These are phyloP conservation scores for Echites panduratus DNA, from an alignment of 257 asterid species.

Conservation along the genomic window DNA sequence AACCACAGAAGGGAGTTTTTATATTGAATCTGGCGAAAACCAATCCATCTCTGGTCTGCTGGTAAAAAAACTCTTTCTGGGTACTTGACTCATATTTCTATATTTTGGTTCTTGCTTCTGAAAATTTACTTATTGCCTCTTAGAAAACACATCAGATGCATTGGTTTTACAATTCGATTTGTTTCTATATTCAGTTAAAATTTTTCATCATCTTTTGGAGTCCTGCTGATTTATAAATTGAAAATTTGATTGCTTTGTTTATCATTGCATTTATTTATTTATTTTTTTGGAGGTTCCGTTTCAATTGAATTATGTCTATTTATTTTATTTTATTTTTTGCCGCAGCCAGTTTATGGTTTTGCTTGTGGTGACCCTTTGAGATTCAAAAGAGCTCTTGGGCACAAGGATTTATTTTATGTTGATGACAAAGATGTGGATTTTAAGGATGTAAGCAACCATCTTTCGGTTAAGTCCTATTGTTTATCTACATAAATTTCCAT, in stretches of 20 bases:
- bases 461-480: not conserved
- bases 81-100: not conserved
- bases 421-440: constrained; percentile 94
- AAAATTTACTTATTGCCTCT: not conserved
- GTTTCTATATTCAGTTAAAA: not conserved
- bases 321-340: not conserved
- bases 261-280: not conserved
- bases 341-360: constrained; percentile 88
- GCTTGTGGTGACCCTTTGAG: constrained; percentile 87
- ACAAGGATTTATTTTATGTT: constrained; percentile 84
- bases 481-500: not conserved
- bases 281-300: not conserved
- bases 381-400: constrained; percentile 92
- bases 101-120: not conserved
- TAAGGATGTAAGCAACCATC: constrained; percentile 61
- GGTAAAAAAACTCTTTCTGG: not conserved
- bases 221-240: not conserved
- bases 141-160: not conserved
- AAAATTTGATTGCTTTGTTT: not conserved
- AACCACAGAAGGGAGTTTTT: not conserved
- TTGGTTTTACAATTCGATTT: not conserved
- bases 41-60: not conserved
- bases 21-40: too few relatives aligned
- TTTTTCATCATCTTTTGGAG: not conserved
- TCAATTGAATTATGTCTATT: not conserved